Evolutionary conservation across 228 moss, liverwort and hornwort genomes (phyloP), one percentile per base, ranked within the genome.

Genomic region (Sphagnum fallax): DNA sequence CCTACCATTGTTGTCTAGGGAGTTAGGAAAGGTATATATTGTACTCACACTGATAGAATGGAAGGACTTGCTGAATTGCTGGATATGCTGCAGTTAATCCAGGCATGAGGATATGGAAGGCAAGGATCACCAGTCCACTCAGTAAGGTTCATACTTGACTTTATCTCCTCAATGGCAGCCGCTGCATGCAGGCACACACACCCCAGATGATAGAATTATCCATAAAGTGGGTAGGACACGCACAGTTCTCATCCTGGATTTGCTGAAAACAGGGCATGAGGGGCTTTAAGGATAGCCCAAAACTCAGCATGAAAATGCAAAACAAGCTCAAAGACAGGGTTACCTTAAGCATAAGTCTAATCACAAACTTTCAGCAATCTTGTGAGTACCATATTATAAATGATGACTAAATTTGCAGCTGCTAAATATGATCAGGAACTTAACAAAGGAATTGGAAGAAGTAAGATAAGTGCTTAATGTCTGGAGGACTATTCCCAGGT

Each of bases 51-150:
- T 14, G 49, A 7, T 7, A 9, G 1, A 14, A 71, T 47, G 32
- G 53, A 57, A 16, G 70, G 48, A 11, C 72, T 10, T 49, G 18
- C 6, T 62, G 61, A 8, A 52, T 4, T n/a, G 15, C 52, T 68
- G 11, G 64, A 50, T 15, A 53, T 49, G 50, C 6, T 53, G 51
- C 81, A 81, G 67, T 53, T 61, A 5, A 81, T 62, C 81, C 81
- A 81, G 0, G 78, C 48, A 60, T 78, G 72, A 60, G 61, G 72
- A 49, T 51, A 6, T 9, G 78, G 81, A 64, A 67, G 81, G 61
- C 75, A 81, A 48, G 75, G 81, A 51, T 81, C 67, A 15, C 78
- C 75, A 75, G 68, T 58, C 81, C 78, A 81, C 11, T 61, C 75
- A 67, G 69, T 53, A 65, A 75, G 69, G 4, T 53, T 67, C 72